Percentiles rank a stretch among this genome's conserved stretches.
These are phyloP conservation scores for Spathaspora hagerdaliae DNA, from an alignment of 805 yeast species.

Conservation along the genomic window DNA sequence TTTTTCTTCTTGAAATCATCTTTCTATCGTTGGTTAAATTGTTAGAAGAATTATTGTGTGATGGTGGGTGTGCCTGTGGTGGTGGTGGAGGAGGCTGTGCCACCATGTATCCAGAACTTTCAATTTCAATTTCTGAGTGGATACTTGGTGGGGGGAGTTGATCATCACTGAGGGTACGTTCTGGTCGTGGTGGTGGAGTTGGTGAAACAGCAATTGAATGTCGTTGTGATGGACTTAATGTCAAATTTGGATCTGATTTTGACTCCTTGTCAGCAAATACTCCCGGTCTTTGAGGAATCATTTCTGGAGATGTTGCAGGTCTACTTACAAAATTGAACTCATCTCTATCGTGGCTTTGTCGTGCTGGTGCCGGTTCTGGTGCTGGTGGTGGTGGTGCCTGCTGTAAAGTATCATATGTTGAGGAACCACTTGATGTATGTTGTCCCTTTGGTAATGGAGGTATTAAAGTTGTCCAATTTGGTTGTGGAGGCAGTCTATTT, in stretches of 20 bases:
- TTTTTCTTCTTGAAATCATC: slow-evolving; percentile 6
- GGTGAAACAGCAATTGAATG: slow-evolving; percentile 29
- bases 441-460: slow-evolving; percentile 26
- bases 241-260: neutral
- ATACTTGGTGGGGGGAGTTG: neutral
- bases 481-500: neutral
- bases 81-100: neutral
- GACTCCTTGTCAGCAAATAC: neutral
- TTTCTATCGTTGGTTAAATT: neutral
- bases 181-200: slow-evolving; percentile 1
- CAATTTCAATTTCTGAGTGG: neutral
- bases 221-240: slow-evolving; percentile 13
- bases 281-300: neutral
- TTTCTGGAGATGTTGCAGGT: neutral
- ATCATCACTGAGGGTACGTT: neutral
- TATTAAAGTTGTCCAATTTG: slow-evolving; percentile 29
- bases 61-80: neutral
- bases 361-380: neutral
- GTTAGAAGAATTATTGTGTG: neutral
- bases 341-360: neutral
- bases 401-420: neutral
- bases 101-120: no score
- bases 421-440: neutral
- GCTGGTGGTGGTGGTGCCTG: neutral
- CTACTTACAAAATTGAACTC: neutral